These are phyloP conservation scores for Kodamaea sagamina DNA, from an alignment of 805 yeast species.

Conservation along the genomic window DNA sequence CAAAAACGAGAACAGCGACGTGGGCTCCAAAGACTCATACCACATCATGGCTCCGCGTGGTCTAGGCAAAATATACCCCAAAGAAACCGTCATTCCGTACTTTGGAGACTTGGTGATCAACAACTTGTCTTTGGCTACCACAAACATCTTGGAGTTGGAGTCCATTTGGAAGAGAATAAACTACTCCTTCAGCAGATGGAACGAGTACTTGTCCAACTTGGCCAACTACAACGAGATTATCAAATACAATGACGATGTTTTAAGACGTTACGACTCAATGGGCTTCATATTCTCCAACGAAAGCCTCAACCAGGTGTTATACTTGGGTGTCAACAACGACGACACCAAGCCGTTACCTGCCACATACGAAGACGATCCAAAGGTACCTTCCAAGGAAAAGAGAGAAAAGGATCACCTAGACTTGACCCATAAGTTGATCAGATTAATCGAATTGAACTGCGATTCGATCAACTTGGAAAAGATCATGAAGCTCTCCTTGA, in stretches of 20 bases:
- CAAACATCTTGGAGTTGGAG: conserved; percentile 56
- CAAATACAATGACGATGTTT: conserved; percentile 41
- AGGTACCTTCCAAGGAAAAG: conserved; percentile 3
- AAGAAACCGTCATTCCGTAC: conserved; percentile 79
- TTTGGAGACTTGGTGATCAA: conserved; percentile 81
- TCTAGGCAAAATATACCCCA: conserved; percentile 73
- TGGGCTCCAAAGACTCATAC: conserved; percentile 46
- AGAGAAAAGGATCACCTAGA: conserved; percentile 10
- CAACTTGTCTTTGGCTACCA: conserved; percentile 25
- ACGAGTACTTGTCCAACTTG: conserved; percentile 58
- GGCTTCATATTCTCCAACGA: conserved; percentile 47
- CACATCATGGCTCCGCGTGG: conserved; percentile 88
- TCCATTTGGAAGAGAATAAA: conserved; percentile 65
- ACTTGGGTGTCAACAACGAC: conserved; percentile 41
- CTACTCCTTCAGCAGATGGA: conserved; percentile 82
- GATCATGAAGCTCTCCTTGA: conserved; percentile 65
- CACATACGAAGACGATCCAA: conserved; percentile 13
- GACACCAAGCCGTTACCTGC: conserved; percentile 25
- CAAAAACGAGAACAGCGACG: conserved; percentile 8
- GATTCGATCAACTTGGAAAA: conserved; percentile 51
- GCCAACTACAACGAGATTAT: conserved; percentile 45
- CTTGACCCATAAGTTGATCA: conserved; percentile 34
- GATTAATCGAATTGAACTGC: conserved; percentile 45
- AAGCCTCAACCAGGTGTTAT: conserved; percentile 44
- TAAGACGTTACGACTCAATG: conserved; percentile 41